These are phyloP conservation scores for Hippophae gyantsensis DNA, from an alignment of 306 rosid genomes.

Conservation along the genomic window DNA sequence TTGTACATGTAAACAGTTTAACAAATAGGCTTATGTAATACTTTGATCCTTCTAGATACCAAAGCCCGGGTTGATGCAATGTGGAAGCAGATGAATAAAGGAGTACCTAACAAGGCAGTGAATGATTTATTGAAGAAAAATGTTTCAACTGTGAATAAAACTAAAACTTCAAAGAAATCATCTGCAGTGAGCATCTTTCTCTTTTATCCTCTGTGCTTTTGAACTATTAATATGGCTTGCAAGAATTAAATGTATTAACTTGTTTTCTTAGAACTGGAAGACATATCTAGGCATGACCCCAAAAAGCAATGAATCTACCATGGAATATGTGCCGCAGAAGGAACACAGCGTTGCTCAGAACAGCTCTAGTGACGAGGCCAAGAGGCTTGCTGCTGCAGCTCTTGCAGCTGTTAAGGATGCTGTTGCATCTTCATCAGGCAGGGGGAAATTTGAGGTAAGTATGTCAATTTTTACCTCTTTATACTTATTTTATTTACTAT, in stretches of 20 bases:
- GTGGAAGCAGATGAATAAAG: conserved; percentile 96
- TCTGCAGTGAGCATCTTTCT: conserved; percentile 52
- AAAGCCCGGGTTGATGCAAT: conserved; percentile 74
- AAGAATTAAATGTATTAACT: conserved; percentile 17
- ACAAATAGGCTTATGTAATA: conserved; percentile 11
- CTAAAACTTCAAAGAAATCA: conserved; percentile 43
- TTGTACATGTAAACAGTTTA: conserved; percentile 6
- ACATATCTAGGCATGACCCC: conserved; percentile 68
- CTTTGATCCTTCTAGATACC: conserved; percentile 32
- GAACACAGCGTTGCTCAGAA: conserved; percentile 21
- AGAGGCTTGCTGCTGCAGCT: conserved; percentile 82
- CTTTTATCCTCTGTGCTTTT: not conserved
- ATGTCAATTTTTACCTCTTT: conserved; percentile 9
- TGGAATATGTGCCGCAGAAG: conserved; percentile 29
- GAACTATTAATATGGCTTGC: conserved; percentile 10
- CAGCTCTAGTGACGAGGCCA: conserved; percentile 51
- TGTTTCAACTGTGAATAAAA: conserved; percentile 27
- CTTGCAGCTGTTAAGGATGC: conserved; percentile 52
- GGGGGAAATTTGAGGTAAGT: conserved; percentile 76
- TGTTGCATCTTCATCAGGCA: conserved; percentile 34
- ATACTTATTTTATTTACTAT: not conserved
- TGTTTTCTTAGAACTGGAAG: conserved; percentile 57
- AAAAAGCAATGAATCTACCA: conserved; percentile 36
- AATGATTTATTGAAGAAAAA: conserved; percentile 42
- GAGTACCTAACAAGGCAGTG: conserved; percentile 46